A percentile compares a stretch with the other conserved stretches of the same genome.
Conservation (phyloP, 2,329 filamentous ascomycete genomes). For the Penicillium hesseltinei region DNA sequence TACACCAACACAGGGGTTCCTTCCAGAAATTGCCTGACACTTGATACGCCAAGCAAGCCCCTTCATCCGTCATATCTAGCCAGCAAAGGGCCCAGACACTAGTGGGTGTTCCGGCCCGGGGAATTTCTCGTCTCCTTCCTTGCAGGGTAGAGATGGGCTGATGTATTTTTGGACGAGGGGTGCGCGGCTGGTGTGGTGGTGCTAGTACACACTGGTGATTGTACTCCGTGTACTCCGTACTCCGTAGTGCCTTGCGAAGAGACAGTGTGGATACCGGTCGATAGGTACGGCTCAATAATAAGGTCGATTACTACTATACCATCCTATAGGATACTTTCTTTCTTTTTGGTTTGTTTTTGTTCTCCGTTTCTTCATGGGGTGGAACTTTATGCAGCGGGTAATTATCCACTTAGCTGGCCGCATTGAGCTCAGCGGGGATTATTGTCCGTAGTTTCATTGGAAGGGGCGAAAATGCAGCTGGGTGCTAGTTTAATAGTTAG, state of each 20-base stretch:
- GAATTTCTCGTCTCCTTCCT: constrained; percentile 5
- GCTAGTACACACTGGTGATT: neutral
- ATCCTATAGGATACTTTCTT: neutral
- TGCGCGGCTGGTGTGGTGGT: neutral
- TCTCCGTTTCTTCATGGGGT: neutral
- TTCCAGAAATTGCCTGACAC: neutral
- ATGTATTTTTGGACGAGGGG: neutral
- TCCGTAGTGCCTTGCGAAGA: neutral
- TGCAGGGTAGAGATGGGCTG: constrained; percentile 4
- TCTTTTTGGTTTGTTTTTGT: neutral
- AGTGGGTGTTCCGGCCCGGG: neutral
- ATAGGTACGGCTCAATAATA: no score
- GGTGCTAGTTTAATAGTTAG: neutral
- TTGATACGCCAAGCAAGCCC: neutral
- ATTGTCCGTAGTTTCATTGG: neutral
- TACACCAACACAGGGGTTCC: neutral
- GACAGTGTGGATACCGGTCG: neutral
- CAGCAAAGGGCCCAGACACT: neutral
- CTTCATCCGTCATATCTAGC: neutral
- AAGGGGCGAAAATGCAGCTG: neutral
- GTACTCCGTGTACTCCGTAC: neutral
- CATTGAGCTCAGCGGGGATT: neutral
- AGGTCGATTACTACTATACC: neutral
- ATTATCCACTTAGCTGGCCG: neutral
- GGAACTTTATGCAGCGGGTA: neutral